Percentiles rank a stretch among this genome's conserved stretches.
phyloP scores from a whole-genome alignment of 257 asterid genomes.

The Cruciata laevipes region DNA sequence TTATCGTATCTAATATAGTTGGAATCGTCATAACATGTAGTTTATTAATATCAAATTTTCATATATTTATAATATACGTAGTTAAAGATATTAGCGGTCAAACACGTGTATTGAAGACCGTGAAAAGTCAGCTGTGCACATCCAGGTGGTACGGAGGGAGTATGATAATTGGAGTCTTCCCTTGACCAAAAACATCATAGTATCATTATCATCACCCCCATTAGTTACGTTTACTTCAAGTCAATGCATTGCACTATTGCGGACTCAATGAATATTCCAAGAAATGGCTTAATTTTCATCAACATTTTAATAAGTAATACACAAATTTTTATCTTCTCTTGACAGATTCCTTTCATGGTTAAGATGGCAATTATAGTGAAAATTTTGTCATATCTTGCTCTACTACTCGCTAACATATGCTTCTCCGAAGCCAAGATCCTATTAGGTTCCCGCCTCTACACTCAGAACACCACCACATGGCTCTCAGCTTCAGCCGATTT shows the following conservation, averaged over 20 bases:
- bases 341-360: conserved; percentile 5
- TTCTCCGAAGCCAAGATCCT: conserved; percentile 3
- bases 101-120: no score
- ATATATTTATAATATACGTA: no score
- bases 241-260: neutral
- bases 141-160: no score
- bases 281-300: no score
- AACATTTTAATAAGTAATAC: neutral
- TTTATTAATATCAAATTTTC: no score
- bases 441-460: conserved; percentile 16
- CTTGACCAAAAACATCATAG: no score
- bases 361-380: neutral
- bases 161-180: no score
- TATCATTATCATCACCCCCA: no score
- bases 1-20: no score
- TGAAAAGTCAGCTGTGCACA: no score
- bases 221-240: neutral
- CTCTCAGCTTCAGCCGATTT: conserved; percentile 20
- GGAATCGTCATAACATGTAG: no score
- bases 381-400: conserved; percentile 2
- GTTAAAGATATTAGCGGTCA: no score
- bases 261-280: neutral
- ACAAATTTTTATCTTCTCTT: neutral
- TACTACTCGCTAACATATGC: neutral
- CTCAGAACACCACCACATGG: conserved; percentile 14